phyloP scores from a whole-genome alignment of 805 yeast genomes.

The Candida manassasensis region DNA sequence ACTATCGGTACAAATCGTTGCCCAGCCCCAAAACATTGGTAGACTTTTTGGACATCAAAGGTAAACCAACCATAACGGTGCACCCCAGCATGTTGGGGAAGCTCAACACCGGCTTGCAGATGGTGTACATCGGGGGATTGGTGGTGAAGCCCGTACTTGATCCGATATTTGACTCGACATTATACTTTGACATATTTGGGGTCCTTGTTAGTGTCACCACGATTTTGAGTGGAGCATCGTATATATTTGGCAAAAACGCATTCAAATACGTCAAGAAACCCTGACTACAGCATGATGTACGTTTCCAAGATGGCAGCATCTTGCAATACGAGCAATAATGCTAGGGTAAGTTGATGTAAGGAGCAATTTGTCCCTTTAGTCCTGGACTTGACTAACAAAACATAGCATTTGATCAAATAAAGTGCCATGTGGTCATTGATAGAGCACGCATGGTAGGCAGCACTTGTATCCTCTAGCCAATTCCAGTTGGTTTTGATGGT shows the following conservation, averaged over 20 bases:
- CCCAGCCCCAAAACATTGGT: constrained; percentile 70
- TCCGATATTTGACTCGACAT: constrained; percentile 8
- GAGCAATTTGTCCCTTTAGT: background rate
- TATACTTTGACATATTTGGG: constrained; percentile 22
- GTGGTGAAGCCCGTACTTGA: constrained; percentile 33
- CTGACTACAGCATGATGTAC: background rate
- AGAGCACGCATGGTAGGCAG: background rate
- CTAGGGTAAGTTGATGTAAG: constrained; percentile 10
- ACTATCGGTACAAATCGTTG: constrained; percentile 65
- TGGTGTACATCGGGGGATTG: constrained; percentile 69
- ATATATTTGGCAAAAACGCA: constrained; percentile 66
- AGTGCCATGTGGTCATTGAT: background rate
- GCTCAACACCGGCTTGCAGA: constrained; percentile 86
- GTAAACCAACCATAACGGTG: constrained; percentile 75
- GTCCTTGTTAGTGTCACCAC: constrained; percentile 53
- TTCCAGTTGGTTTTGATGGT: background rate
- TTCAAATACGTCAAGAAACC: constrained; percentile 44
- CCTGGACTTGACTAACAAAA: background rate
- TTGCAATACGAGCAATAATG: constrained; percentile 15
- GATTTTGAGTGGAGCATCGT: constrained; percentile 70
- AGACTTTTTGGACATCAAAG: constrained; percentile 71
- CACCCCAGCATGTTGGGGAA: constrained; percentile 84
- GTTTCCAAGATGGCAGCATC: constrained; percentile 11
- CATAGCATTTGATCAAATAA: background rate
- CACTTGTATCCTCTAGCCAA: background rate